A percentile compares a stretch with the other conserved stretches of the same genome.
phyloP scores from a whole-genome alignment of 768 basidiomycete genomes.

The Tylopilus subfusipes region DNA sequence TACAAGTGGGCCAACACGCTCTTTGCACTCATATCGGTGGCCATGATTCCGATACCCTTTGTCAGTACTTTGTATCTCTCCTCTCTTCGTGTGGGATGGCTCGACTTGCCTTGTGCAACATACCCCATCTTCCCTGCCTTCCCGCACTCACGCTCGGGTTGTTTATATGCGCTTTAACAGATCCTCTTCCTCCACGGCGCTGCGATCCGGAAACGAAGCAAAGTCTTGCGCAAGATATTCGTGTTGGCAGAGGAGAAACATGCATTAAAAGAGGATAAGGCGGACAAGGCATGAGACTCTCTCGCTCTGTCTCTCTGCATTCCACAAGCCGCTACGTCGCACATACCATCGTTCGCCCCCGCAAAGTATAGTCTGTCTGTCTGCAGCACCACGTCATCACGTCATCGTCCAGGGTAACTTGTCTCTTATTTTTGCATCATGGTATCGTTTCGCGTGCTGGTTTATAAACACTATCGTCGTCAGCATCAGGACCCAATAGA shows the following conservation, averaged over 20 bases:
- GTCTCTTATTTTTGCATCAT: background rate
- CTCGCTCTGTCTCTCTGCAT: background rate
- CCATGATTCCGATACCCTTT: slow-evolving; percentile 61
- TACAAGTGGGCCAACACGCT: slow-evolving; percentile 62
- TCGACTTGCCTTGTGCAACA: too few species aligned
- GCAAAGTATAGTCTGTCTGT: too few species aligned
- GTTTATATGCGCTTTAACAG: slow-evolving; percentile 3
- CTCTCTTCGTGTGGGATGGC: too few species aligned
- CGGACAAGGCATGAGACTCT: background rate
- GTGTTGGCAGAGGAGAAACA: slow-evolving; percentile 8
- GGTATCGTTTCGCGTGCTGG: background rate
- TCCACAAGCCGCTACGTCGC: too few species aligned
- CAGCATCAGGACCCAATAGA: background rate
- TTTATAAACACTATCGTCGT: too few species aligned
- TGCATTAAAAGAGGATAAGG: background rate
- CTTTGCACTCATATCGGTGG: slow-evolving; percentile 48
- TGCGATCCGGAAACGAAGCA: slow-evolving; percentile 31
- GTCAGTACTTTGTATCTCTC: slow-evolving; percentile 31
- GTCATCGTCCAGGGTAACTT: too few species aligned
- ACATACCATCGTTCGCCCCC: too few species aligned
- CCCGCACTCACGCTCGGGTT: background rate
- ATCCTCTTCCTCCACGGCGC: slow-evolving; percentile 32
- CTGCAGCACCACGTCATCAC: too few species aligned
- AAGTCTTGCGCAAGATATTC: slow-evolving; percentile 24
- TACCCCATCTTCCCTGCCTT: background rate